Conservation (phyloP, 441 rosid species). For the Bocquillonia castaneifolia region DNA sequence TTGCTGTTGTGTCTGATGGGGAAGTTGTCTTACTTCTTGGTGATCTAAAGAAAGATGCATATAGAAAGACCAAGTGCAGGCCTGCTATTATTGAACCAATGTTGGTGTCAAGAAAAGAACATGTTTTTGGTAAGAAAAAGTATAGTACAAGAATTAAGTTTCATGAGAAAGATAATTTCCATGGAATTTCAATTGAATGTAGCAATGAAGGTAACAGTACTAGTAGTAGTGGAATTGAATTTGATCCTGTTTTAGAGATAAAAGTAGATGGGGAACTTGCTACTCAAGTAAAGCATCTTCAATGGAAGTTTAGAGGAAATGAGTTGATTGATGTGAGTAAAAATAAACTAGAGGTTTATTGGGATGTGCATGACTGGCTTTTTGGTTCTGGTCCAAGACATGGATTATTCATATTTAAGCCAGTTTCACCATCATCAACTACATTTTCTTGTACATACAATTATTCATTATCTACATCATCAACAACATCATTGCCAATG, state of each 20-base stretch:
- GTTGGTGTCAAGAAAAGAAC: conserved; percentile 65
- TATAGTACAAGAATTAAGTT: conserved; percentile 57
- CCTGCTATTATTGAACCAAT: conserved; percentile 69
- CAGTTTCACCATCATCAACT: conserved; percentile 24
- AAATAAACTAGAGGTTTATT: conserved; percentile 49
- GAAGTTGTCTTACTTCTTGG: conserved; percentile 78
- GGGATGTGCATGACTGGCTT: conserved; percentile 88
- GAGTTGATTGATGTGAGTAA: conserved; percentile 45
- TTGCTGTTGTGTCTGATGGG: conserved; percentile 68
- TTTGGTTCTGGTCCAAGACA: conserved; percentile 66
- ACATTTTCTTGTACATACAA: conserved; percentile 7
- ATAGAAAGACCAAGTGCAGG: conserved; percentile 58
- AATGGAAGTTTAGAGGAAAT: conserved; percentile 80
- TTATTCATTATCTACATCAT: conserved; percentile 11
- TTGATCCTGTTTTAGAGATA: conserved; percentile 57
- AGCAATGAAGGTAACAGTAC: conserved; percentile 21
- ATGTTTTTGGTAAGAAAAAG: conserved; percentile 68
- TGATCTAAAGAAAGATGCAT: conserved; percentile 75
- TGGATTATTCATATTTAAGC: conserved; percentile 56
- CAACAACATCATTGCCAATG: conserved; percentile 19
- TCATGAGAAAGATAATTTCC: conserved; percentile 45
- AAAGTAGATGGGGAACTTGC: conserved; percentile 52
- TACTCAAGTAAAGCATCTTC: conserved; percentile 55
- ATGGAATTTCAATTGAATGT: conserved; percentile 69
- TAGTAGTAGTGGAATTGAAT: conserved; percentile 15